Base-by-base conservation (phyloP, 768 basidiomycete species). In the Clathrus columnatus region DNA sequence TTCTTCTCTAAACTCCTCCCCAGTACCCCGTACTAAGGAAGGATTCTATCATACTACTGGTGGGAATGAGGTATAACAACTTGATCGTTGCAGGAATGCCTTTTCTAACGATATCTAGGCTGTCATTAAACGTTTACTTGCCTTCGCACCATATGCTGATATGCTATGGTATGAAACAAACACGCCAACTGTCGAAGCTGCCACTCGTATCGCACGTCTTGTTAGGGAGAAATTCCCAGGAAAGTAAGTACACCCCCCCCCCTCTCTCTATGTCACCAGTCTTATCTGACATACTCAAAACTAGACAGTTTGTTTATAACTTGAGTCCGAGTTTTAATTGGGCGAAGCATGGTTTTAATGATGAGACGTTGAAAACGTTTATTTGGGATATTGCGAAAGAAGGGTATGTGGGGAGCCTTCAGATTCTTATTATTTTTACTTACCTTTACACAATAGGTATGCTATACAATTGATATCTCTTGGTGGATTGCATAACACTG, bases 281-380 rank as follows among this genome's bases (percentile, higher is more conserved):
- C 16, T n/a, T 53, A 56, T n/a, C 32, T 56, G 32, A 29, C 6
- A 29, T 5, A 48, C n/a, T 60, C 51, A 56, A 56, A 7, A 6
- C 7, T 59, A 89, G 84, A 63, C 84, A 81, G 83, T 81, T 96
- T 61, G 91, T 95, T 20, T 96, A 94, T 66, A 96, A 95, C 66
- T 72, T 96, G 56, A 92, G 90, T 63, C 93, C 92, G 4, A 91
- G 89, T 64, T 95, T 95, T 74, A 92, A 94, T 67, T 95, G 91
- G 92, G 72, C 81, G n/a, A 77, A 75, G 23, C 82, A 85, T 62
- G 91, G 91, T 14, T 94, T 87, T 68, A 78, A 78, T 44, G 87
- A 90, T 60, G 72, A 75, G 4, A 85, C 84, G 59, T 67, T 95
- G 61, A 91, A 87, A 76, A 81, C 78, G 67, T 94, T 94, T 64